Base-by-base conservation (phyloP, 257 asterid genomes). In the Plantago ovata region DNA sequence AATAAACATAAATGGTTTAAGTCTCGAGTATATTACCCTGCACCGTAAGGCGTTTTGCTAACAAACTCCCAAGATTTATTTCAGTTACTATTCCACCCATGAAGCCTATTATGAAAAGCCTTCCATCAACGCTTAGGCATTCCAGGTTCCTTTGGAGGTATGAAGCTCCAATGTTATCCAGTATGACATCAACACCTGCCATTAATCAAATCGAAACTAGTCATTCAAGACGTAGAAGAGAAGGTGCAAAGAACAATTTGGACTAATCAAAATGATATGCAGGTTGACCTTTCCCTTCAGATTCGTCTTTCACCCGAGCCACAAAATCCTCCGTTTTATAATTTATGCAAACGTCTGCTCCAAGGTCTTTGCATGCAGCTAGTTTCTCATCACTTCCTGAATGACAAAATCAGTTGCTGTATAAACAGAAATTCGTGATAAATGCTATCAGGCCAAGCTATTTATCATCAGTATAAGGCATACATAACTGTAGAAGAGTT, bases 331-430 rank as follows among this genome's bases (percentile, higher is more conserved):
- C 84, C 4, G 95, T 84, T 77, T 82, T 93, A 75, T 93, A 93
- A 69, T 88, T 93, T 78, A 93, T 93, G 81, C 95, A 83, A 73
- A 89, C 94, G 69, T 89, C 94, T 39, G 97, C 97, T 56, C 98
- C 98, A 8, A 93, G 94, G 39, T 77, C 85, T 81, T 81, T 89
- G 87, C 98, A 89, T 64, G 91, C 93, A 65, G 82, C 86, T 56
- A 93, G 73, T 60, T 93, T 93, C 75, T 86, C 98, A 54, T 82
- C 95, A 16, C 94, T 93, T 62, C 98, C 98, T 92, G 69, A 40
- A 53, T 8, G 58, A 70, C 56, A 44, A 14, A n/a, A 50, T 23
- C 46, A 22, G 20, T 40, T 22, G 36, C 38, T 21, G 22, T 3
- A 11, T 12, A 53, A 46, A 46, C 23, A 54, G 36, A 56, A 44